A percentile compares a stretch with the other conserved stretches of the same genome.
Evolutionary conservation across 2,329 filamentous ascomycete species (phyloP).

Genomic region (Colletotrichum cereale): DNA sequence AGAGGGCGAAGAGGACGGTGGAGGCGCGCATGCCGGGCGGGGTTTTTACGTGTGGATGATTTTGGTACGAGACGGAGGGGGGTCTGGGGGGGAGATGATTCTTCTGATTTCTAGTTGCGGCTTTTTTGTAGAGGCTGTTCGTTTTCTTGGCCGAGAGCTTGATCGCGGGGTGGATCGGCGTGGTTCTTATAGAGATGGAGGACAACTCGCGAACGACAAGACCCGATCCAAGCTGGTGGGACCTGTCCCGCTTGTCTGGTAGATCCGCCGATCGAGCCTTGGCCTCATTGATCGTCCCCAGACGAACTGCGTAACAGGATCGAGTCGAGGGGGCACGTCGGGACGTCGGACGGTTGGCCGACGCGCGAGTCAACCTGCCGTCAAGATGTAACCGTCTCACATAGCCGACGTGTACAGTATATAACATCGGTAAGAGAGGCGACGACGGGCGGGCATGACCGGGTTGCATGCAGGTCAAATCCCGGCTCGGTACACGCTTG

Average conservation of each 20-base stretch:
- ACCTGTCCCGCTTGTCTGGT: neutral
- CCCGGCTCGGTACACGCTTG: too few relatives aligned
- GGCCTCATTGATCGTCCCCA: neutral
- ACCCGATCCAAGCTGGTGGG: neutral
- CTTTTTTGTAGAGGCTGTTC: too few relatives aligned
- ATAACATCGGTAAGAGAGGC: too few relatives aligned
- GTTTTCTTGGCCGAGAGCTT: too few relatives aligned
- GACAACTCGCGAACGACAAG: neutral
- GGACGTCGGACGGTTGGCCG: neutral
- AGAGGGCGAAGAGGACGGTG: constrained; percentile 18
- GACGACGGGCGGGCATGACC: neutral
- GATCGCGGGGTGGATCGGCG: neutral
- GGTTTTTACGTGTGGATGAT: neutral
- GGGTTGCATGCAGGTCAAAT: neutral
- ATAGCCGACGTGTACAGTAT: neutral
- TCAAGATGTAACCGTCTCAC: neutral
- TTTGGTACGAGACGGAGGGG: too few relatives aligned
- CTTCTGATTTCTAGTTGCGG: too few relatives aligned
- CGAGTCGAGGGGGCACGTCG: too few relatives aligned
- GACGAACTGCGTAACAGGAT: neutral
- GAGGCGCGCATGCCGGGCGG: constrained; percentile 22
- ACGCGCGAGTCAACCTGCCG: neutral
- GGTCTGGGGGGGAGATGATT: neutral
- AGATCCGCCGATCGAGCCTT: neutral
- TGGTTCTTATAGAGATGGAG: neutral